A percentile compares a stretch with the other conserved stretches of the same genome.
Conservation (phyloP, 345 rosid genomes). For the Populus alba region DNA sequence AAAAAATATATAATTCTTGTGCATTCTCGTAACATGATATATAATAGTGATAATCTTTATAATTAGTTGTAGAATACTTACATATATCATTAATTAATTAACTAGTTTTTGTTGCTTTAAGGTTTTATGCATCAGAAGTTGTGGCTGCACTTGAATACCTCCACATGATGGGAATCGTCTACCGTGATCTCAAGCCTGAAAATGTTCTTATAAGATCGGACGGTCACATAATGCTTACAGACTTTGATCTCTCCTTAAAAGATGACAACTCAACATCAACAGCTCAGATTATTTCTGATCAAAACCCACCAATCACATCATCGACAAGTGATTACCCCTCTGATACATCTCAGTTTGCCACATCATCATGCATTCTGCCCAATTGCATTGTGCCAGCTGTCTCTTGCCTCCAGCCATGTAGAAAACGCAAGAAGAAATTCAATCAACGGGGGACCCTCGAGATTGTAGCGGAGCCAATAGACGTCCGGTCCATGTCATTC, state of each 20-base stretch:
- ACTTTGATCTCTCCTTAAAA: constrained; percentile 62
- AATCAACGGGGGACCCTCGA: constrained; percentile 29
- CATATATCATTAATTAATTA: neutral
- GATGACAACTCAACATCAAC: constrained; percentile 35
- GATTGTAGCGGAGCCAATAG: constrained; percentile 60
- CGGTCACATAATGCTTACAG: constrained; percentile 72
- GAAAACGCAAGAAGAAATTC: constrained; percentile 30
- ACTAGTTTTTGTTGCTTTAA: neutral
- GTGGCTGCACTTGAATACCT: constrained; percentile 56
- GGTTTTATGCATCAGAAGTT: constrained; percentile 60
- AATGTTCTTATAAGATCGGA: constrained; percentile 58
- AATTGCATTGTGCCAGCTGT: constrained; percentile 55
- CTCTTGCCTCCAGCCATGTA: constrained; percentile 43
- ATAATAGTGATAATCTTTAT: neutral
- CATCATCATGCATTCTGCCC: constrained; percentile 56
- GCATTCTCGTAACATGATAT: neutral
- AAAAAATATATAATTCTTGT: no score
- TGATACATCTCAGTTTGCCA: constrained; percentile 18
- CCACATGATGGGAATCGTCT: constrained; percentile 65
- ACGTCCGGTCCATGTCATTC: constrained; percentile 60
- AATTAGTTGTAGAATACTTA: neutral
- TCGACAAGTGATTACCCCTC: neutral
- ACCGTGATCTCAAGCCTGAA: constrained; percentile 67
- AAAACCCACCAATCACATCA: neutral
- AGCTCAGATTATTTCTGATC: constrained; percentile 42